Conservation (phyloP, 257 asterid species). For the Gynochthodes officinalis region DNA sequence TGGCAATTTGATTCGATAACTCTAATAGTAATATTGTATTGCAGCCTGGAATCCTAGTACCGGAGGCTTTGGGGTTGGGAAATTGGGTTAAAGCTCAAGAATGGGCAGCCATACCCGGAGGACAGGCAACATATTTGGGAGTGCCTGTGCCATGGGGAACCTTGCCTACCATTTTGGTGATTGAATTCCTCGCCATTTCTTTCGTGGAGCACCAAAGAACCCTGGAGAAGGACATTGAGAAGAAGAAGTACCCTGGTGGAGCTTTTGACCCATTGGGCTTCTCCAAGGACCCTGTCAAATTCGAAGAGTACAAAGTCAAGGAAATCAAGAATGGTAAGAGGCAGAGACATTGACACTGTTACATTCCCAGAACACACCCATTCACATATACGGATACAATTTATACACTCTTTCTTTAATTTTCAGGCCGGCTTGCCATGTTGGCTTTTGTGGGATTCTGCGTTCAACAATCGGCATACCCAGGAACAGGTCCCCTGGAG, state of each 20-base stretch:
- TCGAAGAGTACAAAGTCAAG: slow-evolving; percentile 75
- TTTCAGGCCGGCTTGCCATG: slow-evolving; percentile 71
- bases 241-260: slow-evolving; percentile 97
- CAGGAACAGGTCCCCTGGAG: slow-evolving; percentile 97
- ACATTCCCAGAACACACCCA: no score
- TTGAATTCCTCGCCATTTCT: slow-evolving; percentile 81
- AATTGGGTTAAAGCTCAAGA: slow-evolving; percentile 98
- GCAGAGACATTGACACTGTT: no score
- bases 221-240: slow-evolving; percentile 87
- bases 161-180: slow-evolving; percentile 78
- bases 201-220: slow-evolving; percentile 96
- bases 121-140: slow-evolving; percentile 92
- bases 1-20: neutral
- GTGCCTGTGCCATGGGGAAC: slow-evolving; percentile 98
- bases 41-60: slow-evolving; percentile 80
- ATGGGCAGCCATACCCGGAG: slow-evolving; percentile 94
- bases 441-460: slow-evolving; percentile 85
- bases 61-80: slow-evolving; percentile 92
- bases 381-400: neutral
- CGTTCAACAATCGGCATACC: slow-evolving; percentile 85
- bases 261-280: slow-evolving; percentile 91
- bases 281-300: slow-evolving; percentile 82
- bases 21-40: slow-evolving; percentile 2
- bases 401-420: neutral
- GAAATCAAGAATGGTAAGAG: slow-evolving; percentile 82